Evolutionary conservation across 129 eudicot species (phyloP).

Genomic region (Pittosporum tobira): DNA sequence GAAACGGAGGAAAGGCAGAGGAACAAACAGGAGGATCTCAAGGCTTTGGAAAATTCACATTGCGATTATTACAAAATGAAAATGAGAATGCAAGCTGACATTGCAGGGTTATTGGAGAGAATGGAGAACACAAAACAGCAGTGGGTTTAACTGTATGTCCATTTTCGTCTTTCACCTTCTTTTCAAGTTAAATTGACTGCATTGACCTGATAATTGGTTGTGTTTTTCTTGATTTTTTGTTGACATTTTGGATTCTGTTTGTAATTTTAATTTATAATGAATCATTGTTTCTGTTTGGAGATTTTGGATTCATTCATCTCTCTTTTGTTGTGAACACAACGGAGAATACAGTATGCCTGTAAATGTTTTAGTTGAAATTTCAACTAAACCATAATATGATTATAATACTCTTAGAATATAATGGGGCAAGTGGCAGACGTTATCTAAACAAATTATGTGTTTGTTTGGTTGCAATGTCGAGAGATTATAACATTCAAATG

Average conservation of each 20-base stretch:
- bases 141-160: slow-evolving; percentile 33
- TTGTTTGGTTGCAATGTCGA: no score
- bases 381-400: no score
- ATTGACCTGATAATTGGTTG: neutral
- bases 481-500: no score
- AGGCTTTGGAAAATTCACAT: slow-evolving; percentile 57
- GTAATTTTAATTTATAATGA: neutral
- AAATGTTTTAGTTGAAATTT: no score
- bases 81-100: slow-evolving; percentile 83
- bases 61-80: slow-evolving; percentile 77
- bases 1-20: slow-evolving; percentile 61
- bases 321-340: no score
- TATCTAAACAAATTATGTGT: no score
- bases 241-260: slow-evolving; percentile 5
- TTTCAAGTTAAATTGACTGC: neutral
- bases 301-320: neutral
- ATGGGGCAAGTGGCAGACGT: no score
- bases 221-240: neutral
- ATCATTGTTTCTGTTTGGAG: slow-evolving; percentile 1
- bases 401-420: no score
- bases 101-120: slow-evolving; percentile 69
- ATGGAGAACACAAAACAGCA: slow-evolving; percentile 84
- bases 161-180: neutral
- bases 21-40: slow-evolving; percentile 57
- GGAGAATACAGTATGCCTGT: no score